A percentile compares a stretch with the other conserved stretches of the same genome.
Evolutionary conservation across 371 early-diverging fungal genomes (phyloP).

Genomic region (Chytridium lagenaria): DNA sequence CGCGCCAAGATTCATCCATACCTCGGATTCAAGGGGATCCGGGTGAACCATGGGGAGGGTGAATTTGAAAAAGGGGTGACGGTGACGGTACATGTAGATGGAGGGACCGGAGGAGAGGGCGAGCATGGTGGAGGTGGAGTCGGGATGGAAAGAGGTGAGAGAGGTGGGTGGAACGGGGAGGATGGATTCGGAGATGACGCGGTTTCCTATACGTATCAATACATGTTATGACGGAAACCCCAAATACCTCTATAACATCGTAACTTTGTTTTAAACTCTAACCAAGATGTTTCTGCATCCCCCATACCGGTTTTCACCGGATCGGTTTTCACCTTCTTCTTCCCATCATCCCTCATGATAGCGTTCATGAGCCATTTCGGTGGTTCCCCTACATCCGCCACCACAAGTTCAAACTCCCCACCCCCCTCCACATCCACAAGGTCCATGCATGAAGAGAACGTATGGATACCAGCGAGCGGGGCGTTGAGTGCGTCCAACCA

Average conservation of each 20-base stretch:
- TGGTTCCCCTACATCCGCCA: slow-evolving; percentile 12
- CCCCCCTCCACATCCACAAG: background rate
- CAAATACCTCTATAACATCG: slow-evolving; percentile 4
- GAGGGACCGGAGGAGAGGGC: slow-evolving; percentile 21
- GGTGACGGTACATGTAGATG: slow-evolving; percentile 29
- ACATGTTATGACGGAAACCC: background rate
- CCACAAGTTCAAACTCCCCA: slow-evolving; percentile 1
- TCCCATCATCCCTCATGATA: background rate
- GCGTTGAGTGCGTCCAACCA: slow-evolving; percentile 5
- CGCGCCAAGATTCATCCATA: slow-evolving; percentile 16
- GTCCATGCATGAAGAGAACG: slow-evolving; percentile 7
- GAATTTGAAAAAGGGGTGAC: slow-evolving; percentile 26
- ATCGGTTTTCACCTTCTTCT: background rate
- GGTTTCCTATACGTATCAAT: slow-evolving; percentile 17
- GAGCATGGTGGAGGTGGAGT: slow-evolving; percentile 17
- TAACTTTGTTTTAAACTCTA: background rate
- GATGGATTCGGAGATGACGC: slow-evolving; percentile 17
- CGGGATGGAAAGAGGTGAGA: slow-evolving; percentile 29
- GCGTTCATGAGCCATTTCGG: background rate
- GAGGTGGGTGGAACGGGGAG: slow-evolving; percentile 26
- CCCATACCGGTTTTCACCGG: background rate
- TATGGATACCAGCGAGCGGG: slow-evolving; percentile 11
- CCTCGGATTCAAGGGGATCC: slow-evolving; percentile 19
- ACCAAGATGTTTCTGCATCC: background rate
- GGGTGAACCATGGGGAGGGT: slow-evolving; percentile 22